Evolutionary conservation across 2,329 filamentous ascomycete species (phyloP).

Genomic region (Sordariomycetes sp.): DNA sequence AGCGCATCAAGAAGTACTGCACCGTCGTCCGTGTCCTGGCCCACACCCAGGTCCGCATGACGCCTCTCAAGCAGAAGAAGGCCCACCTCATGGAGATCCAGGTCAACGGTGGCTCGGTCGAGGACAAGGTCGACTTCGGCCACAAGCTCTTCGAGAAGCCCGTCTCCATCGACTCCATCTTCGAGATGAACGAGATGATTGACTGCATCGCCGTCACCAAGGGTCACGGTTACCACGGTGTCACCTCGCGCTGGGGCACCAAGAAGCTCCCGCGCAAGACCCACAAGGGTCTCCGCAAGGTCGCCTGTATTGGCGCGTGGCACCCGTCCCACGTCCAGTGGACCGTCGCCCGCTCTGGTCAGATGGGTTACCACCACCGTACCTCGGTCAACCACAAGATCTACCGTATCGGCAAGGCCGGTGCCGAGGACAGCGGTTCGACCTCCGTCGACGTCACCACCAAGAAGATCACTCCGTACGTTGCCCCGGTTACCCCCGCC

Average conservation of each 20-base stretch:
- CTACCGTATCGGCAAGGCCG: constrained; percentile 93
- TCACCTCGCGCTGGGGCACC: constrained; percentile 96
- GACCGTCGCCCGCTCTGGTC: constrained; percentile 99
- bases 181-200: constrained; percentile 99
- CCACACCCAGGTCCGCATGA: constrained; percentile 99
- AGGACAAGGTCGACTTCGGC: constrained; percentile 95
- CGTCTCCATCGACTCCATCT: constrained; percentile 82
- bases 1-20: constrained; percentile 99
- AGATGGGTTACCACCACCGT: constrained; percentile 99
- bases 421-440: constrained; percentile 81
- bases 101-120: constrained; percentile 91
- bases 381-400: constrained; percentile 99
- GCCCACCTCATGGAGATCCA: constrained; percentile 99
- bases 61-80: constrained; percentile 99
- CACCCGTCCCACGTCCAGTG: constrained; percentile 99
- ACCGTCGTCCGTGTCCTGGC: constrained; percentile 97
- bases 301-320: constrained; percentile 99
- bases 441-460: constrained; percentile 96
- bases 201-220: constrained; percentile 99
- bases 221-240: constrained; percentile 97
- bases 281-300: constrained; percentile 99
- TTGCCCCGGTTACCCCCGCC: constrained; percentile 18
- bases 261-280: constrained; percentile 99
- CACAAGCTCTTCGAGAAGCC: constrained; percentile 98
- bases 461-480: constrained; percentile 99